Percentiles rank a stretch among this genome's conserved stretches.
phyloP scores from a whole-genome alignment of 106 monocot genomes.

The Allium sativum region DNA sequence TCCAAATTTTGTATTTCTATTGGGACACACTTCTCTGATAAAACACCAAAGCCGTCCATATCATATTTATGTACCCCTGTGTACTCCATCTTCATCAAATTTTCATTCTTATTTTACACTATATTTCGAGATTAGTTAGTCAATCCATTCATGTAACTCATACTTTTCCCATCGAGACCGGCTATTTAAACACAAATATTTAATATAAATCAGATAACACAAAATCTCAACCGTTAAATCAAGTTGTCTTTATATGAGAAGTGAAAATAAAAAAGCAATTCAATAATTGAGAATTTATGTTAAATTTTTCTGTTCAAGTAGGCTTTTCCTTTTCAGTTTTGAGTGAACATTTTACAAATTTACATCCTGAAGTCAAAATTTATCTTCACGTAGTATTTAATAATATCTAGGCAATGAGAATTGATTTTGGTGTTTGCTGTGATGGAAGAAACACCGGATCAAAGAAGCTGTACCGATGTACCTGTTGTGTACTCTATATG shows the following conservation, averaged over 20 bases:
- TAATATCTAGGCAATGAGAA: not conserved
- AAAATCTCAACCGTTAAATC: too few relatives aligned
- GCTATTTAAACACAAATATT: too few relatives aligned
- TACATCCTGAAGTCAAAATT: too few relatives aligned
- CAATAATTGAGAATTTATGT: too few relatives aligned
- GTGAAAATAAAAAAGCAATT: too few relatives aligned
- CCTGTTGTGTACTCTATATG: conserved; percentile 1
- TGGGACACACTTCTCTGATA: not conserved
- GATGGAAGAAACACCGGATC: not conserved
- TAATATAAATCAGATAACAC: too few relatives aligned
- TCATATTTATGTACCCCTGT: not conserved
- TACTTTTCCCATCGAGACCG: too few relatives aligned
- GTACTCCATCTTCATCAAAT: not conserved
- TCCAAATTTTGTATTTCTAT: not conserved
- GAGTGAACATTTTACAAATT: too few relatives aligned
- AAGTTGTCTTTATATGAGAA: too few relatives aligned
- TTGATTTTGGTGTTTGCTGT: not conserved
- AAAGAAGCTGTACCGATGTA: not conserved
- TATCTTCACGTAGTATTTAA: not conserved
- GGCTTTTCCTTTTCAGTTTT: too few relatives aligned
- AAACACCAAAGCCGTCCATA: not conserved
- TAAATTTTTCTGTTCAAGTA: too few relatives aligned
- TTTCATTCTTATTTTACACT: not conserved
- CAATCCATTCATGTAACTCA: too few relatives aligned
- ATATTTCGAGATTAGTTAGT: not conserved